Conservation (phyloP, 2,329 filamentous ascomycete species). For the Colletotrichum australisinense region DNA sequence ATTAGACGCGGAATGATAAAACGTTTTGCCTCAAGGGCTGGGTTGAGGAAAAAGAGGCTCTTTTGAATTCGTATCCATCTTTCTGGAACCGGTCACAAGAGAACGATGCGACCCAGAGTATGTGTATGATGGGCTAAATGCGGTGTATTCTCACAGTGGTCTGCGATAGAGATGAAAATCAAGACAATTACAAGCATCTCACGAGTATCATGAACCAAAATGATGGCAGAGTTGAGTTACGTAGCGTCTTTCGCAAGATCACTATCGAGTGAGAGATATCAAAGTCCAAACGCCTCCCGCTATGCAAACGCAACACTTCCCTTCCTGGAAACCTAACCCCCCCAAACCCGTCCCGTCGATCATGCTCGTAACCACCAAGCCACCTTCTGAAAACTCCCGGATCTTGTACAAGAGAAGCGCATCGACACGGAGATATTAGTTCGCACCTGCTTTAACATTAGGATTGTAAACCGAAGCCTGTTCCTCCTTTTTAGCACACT, state of each 20-base stretch:
- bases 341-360: neutral
- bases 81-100: neutral
- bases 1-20: neutral
- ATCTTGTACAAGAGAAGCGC: conserved; percentile 13
- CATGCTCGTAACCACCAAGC: conserved; percentile 2
- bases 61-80: neutral
- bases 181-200: neutral
- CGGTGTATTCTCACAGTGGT: too few relatives aligned
- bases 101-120: neutral
- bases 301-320: conserved; percentile 26
- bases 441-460: conserved; percentile 31
- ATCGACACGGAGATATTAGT: conserved; percentile 21
- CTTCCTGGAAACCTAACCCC: neutral
- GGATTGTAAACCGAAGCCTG: conserved; percentile 34
- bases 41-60: neutral
- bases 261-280: conserved; percentile 9
- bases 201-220: neutral
- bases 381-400: neutral
- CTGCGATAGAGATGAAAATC: neutral
- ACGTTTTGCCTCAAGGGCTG: neutral
- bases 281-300: conserved; percentile 32
- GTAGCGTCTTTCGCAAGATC: neutral
- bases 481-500: conserved; percentile 36
- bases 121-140: neutral
- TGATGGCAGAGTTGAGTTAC: neutral